Evolutionary conservation across 2,329 filamentous ascomycete species (phyloP), one percentile per base, ranked within the genome.

Genomic region (Hymenoscyphus fructigenus): DNA sequence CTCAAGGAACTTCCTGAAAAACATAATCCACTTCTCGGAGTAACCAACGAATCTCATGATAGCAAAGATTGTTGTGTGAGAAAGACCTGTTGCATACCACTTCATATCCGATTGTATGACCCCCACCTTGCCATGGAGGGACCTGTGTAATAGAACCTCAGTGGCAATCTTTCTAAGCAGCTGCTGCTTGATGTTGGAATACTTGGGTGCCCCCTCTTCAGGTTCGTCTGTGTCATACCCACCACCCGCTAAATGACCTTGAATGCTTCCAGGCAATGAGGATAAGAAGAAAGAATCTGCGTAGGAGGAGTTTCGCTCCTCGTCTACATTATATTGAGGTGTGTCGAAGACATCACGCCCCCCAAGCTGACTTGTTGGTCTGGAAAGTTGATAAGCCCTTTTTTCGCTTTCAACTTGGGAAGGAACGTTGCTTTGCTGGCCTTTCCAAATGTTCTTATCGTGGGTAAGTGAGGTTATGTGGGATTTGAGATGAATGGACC

Each of bases 11-110:
- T 78, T 81, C 10, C 73, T 75, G 74, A 90, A 90, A 71, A 90
- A 87, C 3, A 72, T 72, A 1, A 88, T 72, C 83, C 87, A 88
- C 0, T 71, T 74, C 2, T 82, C 73, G 0, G 84, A 81, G 4
- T 90, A 78, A 0, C 87, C 87, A 56, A 90, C 80, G 70, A 85
- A 88, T 38, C 81, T 76, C 66, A 90, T 73, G 0, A 88, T 77
- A 0, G 79, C 75, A 15, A 84, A 73, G n/a, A 89, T 80, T 0
- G 85, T 87, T 41, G 81, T 75, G 70, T 91, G 88, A 3, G 86
- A 80, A 23, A 88, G 75, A 5, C 81, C 81, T 0, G 84, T 82
- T 0, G 82, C 82, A 65, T 87, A 85, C 78, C 82, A 84, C 59
- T 82, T 78, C 6, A 62, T 85, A 69, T 87, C 84, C 0, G 84